Evolutionary conservation across 1,284 basidiomycete species (phyloP), one percentile per base, ranked within the genome.

Genomic region (Athelia psychrophila): DNA sequence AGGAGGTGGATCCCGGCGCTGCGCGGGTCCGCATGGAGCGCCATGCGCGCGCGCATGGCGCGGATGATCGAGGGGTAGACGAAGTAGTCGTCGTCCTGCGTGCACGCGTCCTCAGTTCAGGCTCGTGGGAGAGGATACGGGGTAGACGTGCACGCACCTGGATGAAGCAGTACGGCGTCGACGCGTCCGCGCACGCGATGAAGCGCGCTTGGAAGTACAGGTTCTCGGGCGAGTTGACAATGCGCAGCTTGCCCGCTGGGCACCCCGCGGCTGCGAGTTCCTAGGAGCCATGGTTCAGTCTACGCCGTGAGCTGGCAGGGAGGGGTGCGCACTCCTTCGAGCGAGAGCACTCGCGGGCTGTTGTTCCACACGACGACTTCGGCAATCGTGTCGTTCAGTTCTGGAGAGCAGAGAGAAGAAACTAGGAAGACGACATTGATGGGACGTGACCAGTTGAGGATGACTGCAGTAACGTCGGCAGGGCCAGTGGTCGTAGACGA

Each of bases 11-110:
- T 76, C 3, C 72, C 65, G 9, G 56, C 53, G 6, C 64, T 55
- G 15, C 56, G 56, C 35, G 63, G 61, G 27, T 61, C 51, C 30
- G 19, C 8, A 6, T 8, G 33, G 13, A 58, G 49, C 3, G 32
- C 38, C 20, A 79, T 65, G 45, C 76, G 71, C 19, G 67, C 51
- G n/a, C 73, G 74, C 22, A 87, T 67, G 1, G 78, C 62, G 33
- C 69, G 69, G 48, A 88, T 75, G 30, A 84, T 71, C 56, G 83
- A 77, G 5, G 84, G 79, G 44, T 71, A 66, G 42, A 88, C 61
- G 18, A 87, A 67, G 59, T 82, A 88, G 64, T 87, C 86, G 60
- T 88, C 86, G 58, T 88, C 85, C 84, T 86, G 52, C 20, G 50
- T 47, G 27, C 30, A 36, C 48, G 18, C 18, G n/a, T 44, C 13